Conservation (phyloP, 306 rosid species). For the Lotus japonicus region DNA sequence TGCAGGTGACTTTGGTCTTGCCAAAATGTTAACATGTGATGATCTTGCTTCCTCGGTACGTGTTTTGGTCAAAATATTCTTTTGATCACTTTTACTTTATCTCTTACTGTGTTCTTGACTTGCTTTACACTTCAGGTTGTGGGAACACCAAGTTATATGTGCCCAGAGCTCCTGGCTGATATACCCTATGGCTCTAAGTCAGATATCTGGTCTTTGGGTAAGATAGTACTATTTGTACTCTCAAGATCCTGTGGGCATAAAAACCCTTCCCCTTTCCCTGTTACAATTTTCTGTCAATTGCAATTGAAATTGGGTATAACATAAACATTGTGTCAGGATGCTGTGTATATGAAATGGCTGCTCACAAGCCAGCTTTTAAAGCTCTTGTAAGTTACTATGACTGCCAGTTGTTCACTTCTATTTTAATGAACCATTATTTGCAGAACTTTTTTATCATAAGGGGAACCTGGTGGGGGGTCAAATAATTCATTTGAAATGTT, state of each 20-base stretch:
- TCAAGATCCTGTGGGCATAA: neutral
- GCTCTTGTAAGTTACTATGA: slow-evolving; percentile 72
- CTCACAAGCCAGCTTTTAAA: slow-evolving; percentile 84
- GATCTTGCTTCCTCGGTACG: slow-evolving; percentile 95
- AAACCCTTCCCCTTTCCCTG: neutral
- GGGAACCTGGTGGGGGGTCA: neutral
- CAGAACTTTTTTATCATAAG: neutral
- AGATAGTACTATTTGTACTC: slow-evolving; percentile 9
- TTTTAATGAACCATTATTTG: neutral
- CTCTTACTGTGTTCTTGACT: neutral
- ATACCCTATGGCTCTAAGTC: slow-evolving; percentile 98
- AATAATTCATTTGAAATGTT: slow-evolving; percentile 10
- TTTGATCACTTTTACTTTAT: neutral
- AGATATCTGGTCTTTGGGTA: slow-evolving; percentile 98
- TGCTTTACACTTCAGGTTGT: slow-evolving; percentile 53
- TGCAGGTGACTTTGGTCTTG: slow-evolving; percentile 95
- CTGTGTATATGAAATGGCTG: slow-evolving; percentile 87
- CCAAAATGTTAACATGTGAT: slow-evolving; percentile 86
- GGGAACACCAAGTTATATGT: slow-evolving; percentile 98
- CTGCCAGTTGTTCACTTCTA: neutral
- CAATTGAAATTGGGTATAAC: neutral
- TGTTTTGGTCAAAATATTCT: neutral
- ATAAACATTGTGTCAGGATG: slow-evolving; percentile 52
- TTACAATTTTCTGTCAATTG: neutral
- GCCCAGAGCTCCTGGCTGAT: slow-evolving; percentile 99